These are phyloP conservation scores for Hypoxylon trugodes DNA, from an alignment of 495 filamentous ascomycete species.

Conservation along the genomic window DNA sequence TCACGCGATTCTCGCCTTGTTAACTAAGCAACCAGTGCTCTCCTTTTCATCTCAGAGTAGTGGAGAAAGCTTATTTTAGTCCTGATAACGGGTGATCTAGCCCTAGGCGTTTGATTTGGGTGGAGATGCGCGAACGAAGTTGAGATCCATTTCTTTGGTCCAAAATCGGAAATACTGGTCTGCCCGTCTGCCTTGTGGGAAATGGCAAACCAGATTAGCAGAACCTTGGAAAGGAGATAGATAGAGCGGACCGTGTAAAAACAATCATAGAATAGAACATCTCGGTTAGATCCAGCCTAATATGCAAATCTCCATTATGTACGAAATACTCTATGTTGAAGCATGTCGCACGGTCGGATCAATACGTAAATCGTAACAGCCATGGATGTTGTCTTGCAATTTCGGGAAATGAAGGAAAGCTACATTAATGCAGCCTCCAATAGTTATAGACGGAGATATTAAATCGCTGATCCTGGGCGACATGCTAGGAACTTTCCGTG, in stretches of 20 bases:
- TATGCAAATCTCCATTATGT: conserved; percentile 14
- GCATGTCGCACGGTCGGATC: conserved; percentile 14
- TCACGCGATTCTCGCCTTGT: conserved; percentile 2
- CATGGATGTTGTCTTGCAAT: conserved; percentile 21
- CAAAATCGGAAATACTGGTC: not conserved
- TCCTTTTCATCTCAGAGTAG: conserved; percentile 38
- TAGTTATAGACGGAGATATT: not conserved
- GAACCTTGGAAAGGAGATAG: no score
- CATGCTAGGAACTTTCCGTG: not conserved
- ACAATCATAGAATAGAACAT: not conserved
- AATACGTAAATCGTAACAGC: no score
- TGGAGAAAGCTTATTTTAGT: conserved; percentile 33
- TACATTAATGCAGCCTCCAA: conserved; percentile 16
- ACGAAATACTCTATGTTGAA: not conserved
- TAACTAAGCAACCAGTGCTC: not conserved
- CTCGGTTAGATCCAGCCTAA: conserved; percentile 6
- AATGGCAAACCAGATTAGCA: conserved; percentile 6
- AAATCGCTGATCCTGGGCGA: not conserved
- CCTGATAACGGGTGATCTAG: conserved; percentile 13
- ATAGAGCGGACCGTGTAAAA: conserved; percentile 3
- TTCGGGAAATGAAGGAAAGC: conserved; percentile 31
- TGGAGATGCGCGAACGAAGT: conserved; percentile 18
- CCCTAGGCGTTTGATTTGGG: conserved; percentile 23
- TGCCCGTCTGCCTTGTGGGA: not conserved
- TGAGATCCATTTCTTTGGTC: conserved; percentile 7